Conservation (phyloP, 2,329 filamentous ascomycete genomes). For the Phialophora chinensis region DNA sequence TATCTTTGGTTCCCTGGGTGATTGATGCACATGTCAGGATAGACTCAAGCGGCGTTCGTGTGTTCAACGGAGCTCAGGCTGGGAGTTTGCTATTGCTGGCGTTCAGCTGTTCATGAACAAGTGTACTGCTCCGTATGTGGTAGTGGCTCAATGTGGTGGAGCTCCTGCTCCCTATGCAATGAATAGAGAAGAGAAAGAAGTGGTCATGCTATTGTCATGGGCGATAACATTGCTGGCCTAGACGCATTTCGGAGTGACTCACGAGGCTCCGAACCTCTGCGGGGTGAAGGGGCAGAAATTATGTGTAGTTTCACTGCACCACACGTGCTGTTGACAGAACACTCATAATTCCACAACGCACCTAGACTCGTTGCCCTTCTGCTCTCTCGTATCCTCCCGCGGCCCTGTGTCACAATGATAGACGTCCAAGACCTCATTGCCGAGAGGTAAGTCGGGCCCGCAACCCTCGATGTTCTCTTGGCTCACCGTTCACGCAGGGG, state of each 20-base stretch:
- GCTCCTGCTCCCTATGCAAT: neutral
- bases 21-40: neutral
- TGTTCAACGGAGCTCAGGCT: neutral
- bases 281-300: constrained; percentile 14
- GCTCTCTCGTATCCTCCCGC: neutral
- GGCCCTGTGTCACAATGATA: constrained; percentile 60
- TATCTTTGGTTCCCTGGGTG: neutral
- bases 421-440: constrained; percentile 79
- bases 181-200: constrained; percentile 4
- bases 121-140: neutral
- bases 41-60: constrained; percentile 1
- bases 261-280: constrained; percentile 26
- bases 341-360: neutral
- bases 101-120: neutral
- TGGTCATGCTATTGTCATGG: neutral
- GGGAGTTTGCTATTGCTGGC: neutral
- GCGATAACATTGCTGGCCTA: neutral
- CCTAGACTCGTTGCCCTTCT: neutral
- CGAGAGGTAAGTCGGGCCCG: constrained; percentile 58
- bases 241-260: constrained; percentile 13
- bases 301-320: constrained; percentile 16
- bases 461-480: constrained; percentile 7
- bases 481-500: constrained; percentile 58
- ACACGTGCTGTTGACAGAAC: constrained; percentile 14
- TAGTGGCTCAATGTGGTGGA: neutral